Evolutionary conservation across 805 yeast genomes (phyloP).

Genomic region (Scheffersomyces stipitis): DNA sequence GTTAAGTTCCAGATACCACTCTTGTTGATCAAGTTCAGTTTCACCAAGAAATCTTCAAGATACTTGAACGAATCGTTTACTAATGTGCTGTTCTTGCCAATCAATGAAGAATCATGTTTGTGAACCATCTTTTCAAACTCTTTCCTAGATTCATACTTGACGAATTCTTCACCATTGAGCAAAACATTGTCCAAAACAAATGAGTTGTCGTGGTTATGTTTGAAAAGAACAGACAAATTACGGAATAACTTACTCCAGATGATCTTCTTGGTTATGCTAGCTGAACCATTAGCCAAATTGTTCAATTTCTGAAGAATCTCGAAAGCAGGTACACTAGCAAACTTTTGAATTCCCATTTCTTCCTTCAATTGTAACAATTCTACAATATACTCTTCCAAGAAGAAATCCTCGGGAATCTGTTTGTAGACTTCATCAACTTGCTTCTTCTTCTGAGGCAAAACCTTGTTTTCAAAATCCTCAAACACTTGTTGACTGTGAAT

Average conservation of each 20-base stretch:
- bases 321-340: constrained; percentile 10
- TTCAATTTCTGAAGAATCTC: constrained; percentile 16
- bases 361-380: constrained; percentile 28
- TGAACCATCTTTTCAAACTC: constrained; percentile 7
- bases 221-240: constrained; percentile 32
- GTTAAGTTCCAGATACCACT: constrained; percentile 12
- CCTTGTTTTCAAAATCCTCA: constrained; percentile 13
- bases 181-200: constrained; percentile 37
- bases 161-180: constrained; percentile 26
- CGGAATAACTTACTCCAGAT: constrained; percentile 26
- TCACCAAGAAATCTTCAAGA: constrained; percentile 5
- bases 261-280: constrained; percentile 16
- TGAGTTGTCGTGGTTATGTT: constrained; percentile 29
- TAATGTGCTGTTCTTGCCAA: constrained; percentile 14
- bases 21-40: constrained; percentile 4
- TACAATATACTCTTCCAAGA: constrained; percentile 30
- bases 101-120: constrained; percentile 6
- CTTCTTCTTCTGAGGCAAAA: constrained; percentile 6
- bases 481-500: constrained; percentile 43
- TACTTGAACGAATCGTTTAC: constrained; percentile 9
- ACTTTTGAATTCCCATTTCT: constrained; percentile 15
- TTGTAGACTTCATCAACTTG: constrained; percentile 17
- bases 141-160: constrained; percentile 17
- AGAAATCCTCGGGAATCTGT: constrained; percentile 34
- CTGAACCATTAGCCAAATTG: constrained; percentile 13